Base-by-base conservation (phyloP, 352 stramenopile genomes). In the Thraustochytrium sp. region DNA sequence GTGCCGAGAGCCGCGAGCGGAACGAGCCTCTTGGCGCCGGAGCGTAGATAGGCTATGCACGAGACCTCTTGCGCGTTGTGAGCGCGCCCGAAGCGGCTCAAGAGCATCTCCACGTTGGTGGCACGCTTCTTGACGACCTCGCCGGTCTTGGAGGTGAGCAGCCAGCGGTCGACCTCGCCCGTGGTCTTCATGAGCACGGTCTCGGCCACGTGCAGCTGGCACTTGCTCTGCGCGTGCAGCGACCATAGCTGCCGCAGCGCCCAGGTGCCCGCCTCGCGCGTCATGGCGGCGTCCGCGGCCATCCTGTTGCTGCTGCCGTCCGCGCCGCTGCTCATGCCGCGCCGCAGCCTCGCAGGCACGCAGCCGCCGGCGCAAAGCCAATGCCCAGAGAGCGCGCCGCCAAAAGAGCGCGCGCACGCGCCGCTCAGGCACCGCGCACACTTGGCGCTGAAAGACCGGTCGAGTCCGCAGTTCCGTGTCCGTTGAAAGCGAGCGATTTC, bases 91-190 rank as follows among this genome's bases (percentile, higher is more conserved):
- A 72, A 72, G 59, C 59, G 59, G 40, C 37, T 75, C 36, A 51
- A 23, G 18, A 75, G 62, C 62, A 75, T 54, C 37, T 51, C 62
- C 23, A 55, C 26, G 16, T 4, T 53, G 5, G 62, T 26, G 3
- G 62, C 36, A 21, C 62, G 62, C 44, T 75, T 75, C 31, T 75
- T 75, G 44, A 75, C 44, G 1, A 75, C 26, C 16, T 75, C 62
- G 62, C 62, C 62, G 9, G 59, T 48, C 34, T 64, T 64, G 1
- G 62, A 53, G 36, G 3, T 54, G 18, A 75, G n/a, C 11, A 75
- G 62, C 62, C 62, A 75, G 21, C 62, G 62, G 11, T 75, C 37
- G 5, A 54, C 2, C 26, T 51, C 40, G 4, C 62, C 62, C 5
- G 36, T 38, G 23, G 29, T 5, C 16, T 54, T 54, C 11, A 75